Evolutionary conservation across 768 basidiomycete species (phyloP), one percentile per base, ranked within the genome.

Genomic region (Piloderma croceum): DNA sequence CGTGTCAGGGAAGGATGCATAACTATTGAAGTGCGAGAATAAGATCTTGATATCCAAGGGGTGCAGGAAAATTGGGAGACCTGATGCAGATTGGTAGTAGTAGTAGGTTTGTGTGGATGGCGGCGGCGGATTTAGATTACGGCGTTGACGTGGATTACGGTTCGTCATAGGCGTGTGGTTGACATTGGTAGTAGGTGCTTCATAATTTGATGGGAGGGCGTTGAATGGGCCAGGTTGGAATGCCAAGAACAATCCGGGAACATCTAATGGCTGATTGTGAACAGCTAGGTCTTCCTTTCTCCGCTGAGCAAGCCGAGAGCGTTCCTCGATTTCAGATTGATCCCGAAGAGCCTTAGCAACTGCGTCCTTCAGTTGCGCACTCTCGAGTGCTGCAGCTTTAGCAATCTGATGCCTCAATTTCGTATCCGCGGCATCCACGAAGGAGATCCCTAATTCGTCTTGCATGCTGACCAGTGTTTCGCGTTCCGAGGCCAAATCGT

Each of bases 1-100:
- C 12, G 70, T 70, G 53, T 89, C 80, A 0, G 94, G 94, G 64
- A 97, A 91, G 1, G 81, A 73, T 1, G 82, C 64, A 53, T 97
- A 97, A 46, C 70, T 72, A 53, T 73, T 72, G 62, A 81, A 97
- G 57, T 93, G 84, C 10, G 89, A 76, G 31, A 92, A 70, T 19
- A 99, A 72, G 45, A 96, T 90, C 63, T 82, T 85, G 63, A 96
- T 97, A 58, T 99, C 94, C 22, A 99, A 74, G 3, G 94, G 94
- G 54, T 96, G 91, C 9, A 99, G 77, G 70, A 88, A 99, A 50
- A 96, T 73, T 7, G 90, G 86, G 42, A 87, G 71, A 10, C 96
- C 96, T 2, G 89, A 87, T 1, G 90, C 80, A 13, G 91, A 86
- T 60, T 98, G 96, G 60, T 98, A 99, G 63, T 86, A 99, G 58